phyloP scores from a whole-genome alignment of 2,329 filamentous ascomycete species.

The Arthrobotrys musiformis region DNA sequence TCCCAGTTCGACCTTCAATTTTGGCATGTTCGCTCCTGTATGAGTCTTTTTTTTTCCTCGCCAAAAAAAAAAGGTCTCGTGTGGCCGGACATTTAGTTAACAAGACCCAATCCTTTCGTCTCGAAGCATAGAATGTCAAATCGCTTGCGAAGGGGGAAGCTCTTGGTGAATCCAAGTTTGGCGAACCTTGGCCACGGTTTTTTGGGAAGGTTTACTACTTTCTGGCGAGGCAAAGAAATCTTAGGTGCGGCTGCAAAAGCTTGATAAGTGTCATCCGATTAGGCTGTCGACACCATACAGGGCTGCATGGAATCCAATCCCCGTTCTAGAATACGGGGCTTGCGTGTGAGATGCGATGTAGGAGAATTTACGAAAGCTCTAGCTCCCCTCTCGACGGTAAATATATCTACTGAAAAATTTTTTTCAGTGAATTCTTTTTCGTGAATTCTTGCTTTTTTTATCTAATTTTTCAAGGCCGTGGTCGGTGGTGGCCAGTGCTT shows the following conservation, averaged over 20 bases:
- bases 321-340: constrained; percentile 31
- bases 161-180: constrained; percentile 61
- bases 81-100: background rate
- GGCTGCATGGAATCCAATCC: constrained; percentile 22
- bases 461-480: background rate
- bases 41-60: background rate
- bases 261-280: constrained; percentile 18
- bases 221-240: constrained; percentile 59
- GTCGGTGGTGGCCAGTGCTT: constrained; percentile 3
- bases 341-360: background rate
- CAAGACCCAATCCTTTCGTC: constrained; percentile 6
- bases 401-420: no score
- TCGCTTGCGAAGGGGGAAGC: constrained; percentile 46
- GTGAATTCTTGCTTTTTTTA: background rate
- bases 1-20: constrained; percentile 47
- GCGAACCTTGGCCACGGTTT: constrained; percentile 51
- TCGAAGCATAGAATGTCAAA: background rate
- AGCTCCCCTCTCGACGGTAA: background rate
- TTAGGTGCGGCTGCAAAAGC: constrained; percentile 59
- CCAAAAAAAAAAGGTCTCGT: background rate
- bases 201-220: no score
- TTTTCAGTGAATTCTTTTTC: no score
- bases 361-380: background rate
- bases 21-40: constrained; percentile 1
- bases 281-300: background rate